A percentile compares a stretch with the other conserved stretches of the same genome.
Conservation (phyloP, 306 rosid species). For the Crataegus laevigata region DNA sequence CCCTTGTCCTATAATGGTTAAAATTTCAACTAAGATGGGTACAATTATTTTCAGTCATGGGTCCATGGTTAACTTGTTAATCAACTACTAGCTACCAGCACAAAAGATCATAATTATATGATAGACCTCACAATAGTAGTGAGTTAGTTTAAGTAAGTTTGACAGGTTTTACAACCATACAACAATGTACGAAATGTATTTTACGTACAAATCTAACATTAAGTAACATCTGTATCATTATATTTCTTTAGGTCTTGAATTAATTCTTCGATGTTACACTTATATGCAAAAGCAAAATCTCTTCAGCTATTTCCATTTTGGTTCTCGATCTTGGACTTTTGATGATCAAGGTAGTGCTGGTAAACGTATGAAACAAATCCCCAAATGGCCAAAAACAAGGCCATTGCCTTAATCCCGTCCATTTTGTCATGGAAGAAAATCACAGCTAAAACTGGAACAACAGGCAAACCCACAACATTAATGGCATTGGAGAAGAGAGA, state of each 20-base stretch:
- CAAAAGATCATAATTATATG: too few species aligned
- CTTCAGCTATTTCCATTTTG: not conserved
- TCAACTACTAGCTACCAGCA: not conserved
- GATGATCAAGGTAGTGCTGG: slow-evolving; percentile 9
- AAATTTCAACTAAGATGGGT: not conserved
- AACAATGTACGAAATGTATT: too few species aligned
- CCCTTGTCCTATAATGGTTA: not conserved
- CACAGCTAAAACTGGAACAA: slow-evolving; percentile 32
- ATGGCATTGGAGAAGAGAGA: slow-evolving; percentile 42
- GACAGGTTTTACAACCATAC: not conserved
- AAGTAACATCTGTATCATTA: too few species aligned
- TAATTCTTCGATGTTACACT: not conserved
- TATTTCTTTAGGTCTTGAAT: not conserved
- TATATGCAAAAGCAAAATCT: not conserved
- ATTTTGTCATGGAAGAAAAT: slow-evolving; percentile 37
- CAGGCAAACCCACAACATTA: slow-evolving; percentile 34
- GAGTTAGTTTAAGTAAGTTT: not conserved
- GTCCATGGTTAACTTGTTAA: not conserved
- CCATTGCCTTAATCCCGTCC: slow-evolving; percentile 32
- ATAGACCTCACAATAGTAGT: not conserved
- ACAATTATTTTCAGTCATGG: not conserved
- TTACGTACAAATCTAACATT: too few species aligned
- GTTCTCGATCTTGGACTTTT: not conserved
- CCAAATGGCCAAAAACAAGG: slow-evolving; percentile 43
- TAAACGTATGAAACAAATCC: slow-evolving; percentile 11